Conservation (phyloP, 192 early-diverging fungal species). For the Coemansia guatemalensis region DNA sequence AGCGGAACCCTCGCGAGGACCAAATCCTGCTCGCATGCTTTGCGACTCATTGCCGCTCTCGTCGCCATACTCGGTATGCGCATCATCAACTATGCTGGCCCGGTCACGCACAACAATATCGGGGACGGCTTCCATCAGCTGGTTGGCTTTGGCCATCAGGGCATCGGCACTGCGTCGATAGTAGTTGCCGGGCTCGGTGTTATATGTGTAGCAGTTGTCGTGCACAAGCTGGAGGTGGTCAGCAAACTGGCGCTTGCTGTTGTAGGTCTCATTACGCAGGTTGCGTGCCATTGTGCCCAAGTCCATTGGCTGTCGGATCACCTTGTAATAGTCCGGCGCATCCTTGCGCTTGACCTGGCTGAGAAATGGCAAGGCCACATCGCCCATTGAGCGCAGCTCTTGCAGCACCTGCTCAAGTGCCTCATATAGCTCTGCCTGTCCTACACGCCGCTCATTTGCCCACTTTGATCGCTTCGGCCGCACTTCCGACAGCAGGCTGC, state of each 20-base stretch:
- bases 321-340: slow-evolving; percentile 90
- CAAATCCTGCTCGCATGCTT: slow-evolving; percentile 21
- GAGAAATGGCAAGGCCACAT: slow-evolving; percentile 82
- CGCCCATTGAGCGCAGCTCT: slow-evolving; percentile 79
- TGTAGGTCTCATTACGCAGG: slow-evolving; percentile 75
- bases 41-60: slow-evolving; percentile 58
- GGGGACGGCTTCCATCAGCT: slow-evolving; percentile 77
- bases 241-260: slow-evolving; percentile 83
- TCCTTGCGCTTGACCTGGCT: slow-evolving; percentile 85
- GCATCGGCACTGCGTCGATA: slow-evolving; percentile 83
- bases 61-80: slow-evolving; percentile 56
- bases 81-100: slow-evolving; percentile 57
- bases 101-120: slow-evolving; percentile 76
- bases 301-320: slow-evolving; percentile 97
- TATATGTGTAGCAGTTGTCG: slow-evolving; percentile 90
- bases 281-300: slow-evolving; percentile 88
- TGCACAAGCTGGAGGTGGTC: slow-evolving; percentile 90
- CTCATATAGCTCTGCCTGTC: slow-evolving; percentile 91
- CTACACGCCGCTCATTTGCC: slow-evolving; percentile 82
- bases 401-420: slow-evolving; percentile 81
- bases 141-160: slow-evolving; percentile 74
- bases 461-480: slow-evolving; percentile 84
- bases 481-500: slow-evolving; percentile 72
- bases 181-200: slow-evolving; percentile 82
- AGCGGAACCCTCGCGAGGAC: slow-evolving; percentile 23